A percentile compares a stretch with the other conserved stretches of the same genome.
These are phyloP conservation scores for Aspergillus spinulosporus DNA, from an alignment of 2,329 filamentous ascomycete species.

Conservation along the genomic window DNA sequence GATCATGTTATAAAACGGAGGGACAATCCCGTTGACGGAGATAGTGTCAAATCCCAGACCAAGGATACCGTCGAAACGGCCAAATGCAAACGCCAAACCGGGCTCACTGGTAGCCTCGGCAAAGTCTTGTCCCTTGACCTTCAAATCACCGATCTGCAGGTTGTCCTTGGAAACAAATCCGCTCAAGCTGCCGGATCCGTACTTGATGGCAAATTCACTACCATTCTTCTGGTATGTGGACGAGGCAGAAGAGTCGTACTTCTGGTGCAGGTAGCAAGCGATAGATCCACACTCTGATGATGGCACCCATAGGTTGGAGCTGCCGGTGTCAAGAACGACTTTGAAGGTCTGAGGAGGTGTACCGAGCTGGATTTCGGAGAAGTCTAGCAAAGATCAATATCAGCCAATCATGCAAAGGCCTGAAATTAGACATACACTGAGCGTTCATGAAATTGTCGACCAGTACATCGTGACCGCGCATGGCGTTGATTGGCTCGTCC, in stretches of 20 bases:
- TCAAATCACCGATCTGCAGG: conserved; percentile 83
- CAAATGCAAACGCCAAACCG: conserved; percentile 95
- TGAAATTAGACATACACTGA: conserved; percentile 69
- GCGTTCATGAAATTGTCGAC: conserved; percentile 98
- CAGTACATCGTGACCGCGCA: conserved; percentile 75
- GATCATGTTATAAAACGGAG: conserved; percentile 95
- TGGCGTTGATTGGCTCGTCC: conserved; percentile 65
- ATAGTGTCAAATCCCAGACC: conserved; percentile 93
- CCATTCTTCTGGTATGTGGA: conserved; percentile 94
- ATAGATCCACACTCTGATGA: conserved; percentile 88
- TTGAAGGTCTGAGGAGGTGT: conserved; percentile 95
- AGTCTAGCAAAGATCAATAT: conserved; percentile 61
- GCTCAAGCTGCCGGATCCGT: conserved; percentile 90
- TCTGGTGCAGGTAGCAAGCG: conserved; percentile 94
- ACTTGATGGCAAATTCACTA: conserved; percentile 85
- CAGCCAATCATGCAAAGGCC: too few species aligned
- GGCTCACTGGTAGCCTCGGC: conserved; percentile 95
- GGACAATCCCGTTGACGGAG: conserved; percentile 89
- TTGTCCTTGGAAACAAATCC: conserved; percentile 91
- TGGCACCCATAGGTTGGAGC: conserved; percentile 98
- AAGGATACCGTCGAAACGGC: conserved; percentile 93
- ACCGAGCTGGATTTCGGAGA: conserved; percentile 92
- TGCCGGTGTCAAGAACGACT: conserved; percentile 96
- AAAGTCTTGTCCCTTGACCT: conserved; percentile 86
- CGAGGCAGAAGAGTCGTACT: conserved; percentile 89